A percentile compares a stretch with the other conserved stretches of the same genome.
Evolutionary conservation across 106 monocot species (phyloP).

Genomic region (Dioscorea dumetorum): DNA sequence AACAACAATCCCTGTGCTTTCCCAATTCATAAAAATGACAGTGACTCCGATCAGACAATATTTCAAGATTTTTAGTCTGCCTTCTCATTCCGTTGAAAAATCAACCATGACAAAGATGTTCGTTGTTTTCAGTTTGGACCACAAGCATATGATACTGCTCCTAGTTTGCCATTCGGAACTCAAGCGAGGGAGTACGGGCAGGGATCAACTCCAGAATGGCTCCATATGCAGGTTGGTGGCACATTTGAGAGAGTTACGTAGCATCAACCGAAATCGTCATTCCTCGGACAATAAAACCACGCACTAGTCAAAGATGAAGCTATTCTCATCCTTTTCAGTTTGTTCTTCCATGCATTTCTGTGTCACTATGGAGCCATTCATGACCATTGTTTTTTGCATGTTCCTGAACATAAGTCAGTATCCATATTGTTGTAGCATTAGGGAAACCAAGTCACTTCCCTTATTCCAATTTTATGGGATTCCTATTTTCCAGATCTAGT

Average conservation of each 20-base stretch:
- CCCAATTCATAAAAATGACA: no score
- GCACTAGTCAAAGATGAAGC: background rate
- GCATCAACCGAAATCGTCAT: background rate
- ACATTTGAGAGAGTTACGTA: slow-evolving; percentile 62
- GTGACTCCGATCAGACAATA: no score
- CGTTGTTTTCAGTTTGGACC: slow-evolving; percentile 32
- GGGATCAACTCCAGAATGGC: slow-evolving; percentile 49
- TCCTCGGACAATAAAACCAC: background rate
- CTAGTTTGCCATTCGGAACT: slow-evolving; percentile 28
- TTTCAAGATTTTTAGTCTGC: no score
- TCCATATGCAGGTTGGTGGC: slow-evolving; percentile 77
- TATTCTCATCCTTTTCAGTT: background rate
- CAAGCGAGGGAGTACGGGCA: slow-evolving; percentile 33
- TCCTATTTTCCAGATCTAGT: no score
- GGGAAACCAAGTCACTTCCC: background rate
- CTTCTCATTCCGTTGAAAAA: no score
- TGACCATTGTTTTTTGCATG: background rate
- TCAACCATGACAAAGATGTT: background rate
- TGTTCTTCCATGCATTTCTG: background rate
- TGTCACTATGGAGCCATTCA: background rate
- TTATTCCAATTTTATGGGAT: background rate
- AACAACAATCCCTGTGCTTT: no score
- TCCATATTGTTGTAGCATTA: background rate
- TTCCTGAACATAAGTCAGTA: background rate
- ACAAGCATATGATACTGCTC: slow-evolving; percentile 28